These are phyloP conservation scores for Euphorbia lathyris DNA, from an alignment of 345 rosid species.

Conservation along the genomic window DNA sequence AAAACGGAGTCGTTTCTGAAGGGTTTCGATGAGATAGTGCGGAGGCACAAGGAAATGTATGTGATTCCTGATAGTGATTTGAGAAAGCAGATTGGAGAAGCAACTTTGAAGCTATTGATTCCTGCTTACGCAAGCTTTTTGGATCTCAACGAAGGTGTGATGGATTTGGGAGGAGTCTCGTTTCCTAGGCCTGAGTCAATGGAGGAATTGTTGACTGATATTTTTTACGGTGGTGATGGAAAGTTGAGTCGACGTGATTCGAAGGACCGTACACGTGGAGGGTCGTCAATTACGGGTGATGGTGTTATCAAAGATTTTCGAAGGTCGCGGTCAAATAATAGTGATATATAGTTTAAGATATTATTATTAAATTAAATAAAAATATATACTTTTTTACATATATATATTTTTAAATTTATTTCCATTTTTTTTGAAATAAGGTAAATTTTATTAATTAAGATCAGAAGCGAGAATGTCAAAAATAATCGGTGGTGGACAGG, in stretches of 20 bases:
- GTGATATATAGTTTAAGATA: background rate
- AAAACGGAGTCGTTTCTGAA: constrained; percentile 42
- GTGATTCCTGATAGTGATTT: constrained; percentile 46
- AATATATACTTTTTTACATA: too few species aligned
- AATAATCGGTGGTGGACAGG: too few species aligned
- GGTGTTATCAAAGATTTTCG: constrained; percentile 25
- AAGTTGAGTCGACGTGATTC: constrained; percentile 35
- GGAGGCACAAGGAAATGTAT: constrained; percentile 29
- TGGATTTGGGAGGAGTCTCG: constrained; percentile 20
- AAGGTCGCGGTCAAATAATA: constrained; percentile 19
- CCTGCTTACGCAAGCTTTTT: constrained; percentile 42
- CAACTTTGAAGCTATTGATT: constrained; percentile 43
- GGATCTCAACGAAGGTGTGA: constrained; percentile 15
- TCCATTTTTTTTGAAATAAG: too few species aligned
- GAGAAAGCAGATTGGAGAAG: constrained; percentile 51
- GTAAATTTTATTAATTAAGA: too few species aligned
- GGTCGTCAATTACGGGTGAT: constrained; percentile 18
- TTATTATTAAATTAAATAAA: too few species aligned
- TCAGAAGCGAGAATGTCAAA: too few species aligned
- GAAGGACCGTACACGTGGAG: constrained; percentile 20
- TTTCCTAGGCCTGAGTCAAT: constrained; percentile 33
- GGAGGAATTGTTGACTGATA: constrained; percentile 24
- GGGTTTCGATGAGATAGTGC: constrained; percentile 40
- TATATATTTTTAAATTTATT: too few species aligned
- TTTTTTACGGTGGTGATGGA: constrained; percentile 31